Evolutionary conservation across 352 stramenopile genomes (phyloP).

Genomic region (Aphanomyces cochlioides): DNA sequence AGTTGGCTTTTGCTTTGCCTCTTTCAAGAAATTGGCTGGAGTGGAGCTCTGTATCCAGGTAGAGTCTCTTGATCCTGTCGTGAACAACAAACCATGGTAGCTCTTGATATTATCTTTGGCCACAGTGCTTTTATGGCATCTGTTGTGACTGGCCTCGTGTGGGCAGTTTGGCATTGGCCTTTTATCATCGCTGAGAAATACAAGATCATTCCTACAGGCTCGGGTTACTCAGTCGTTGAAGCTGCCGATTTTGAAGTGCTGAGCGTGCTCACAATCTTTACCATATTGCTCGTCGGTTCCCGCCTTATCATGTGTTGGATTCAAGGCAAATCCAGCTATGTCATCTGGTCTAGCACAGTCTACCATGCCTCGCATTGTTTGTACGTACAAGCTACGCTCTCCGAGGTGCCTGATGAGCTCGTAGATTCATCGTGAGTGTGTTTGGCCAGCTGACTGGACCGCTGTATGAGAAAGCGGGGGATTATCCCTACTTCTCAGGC

Average conservation of each 20-base stretch:
- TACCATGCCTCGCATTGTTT: slow-evolving; percentile 85
- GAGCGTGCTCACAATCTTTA: slow-evolving; percentile 78
- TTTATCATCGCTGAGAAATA: slow-evolving; percentile 86
- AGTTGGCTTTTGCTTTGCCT: slow-evolving; percentile 82
- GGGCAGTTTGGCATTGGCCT: slow-evolving; percentile 82
- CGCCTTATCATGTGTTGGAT: slow-evolving; percentile 91
- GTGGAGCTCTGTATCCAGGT: slow-evolving; percentile 84
- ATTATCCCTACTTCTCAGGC: slow-evolving; percentile 85
- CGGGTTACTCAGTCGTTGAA: slow-evolving; percentile 73
- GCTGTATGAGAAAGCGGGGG: slow-evolving; percentile 70
- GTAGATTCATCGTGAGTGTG: slow-evolving; percentile 81
- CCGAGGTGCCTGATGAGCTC: neutral
- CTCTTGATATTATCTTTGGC: slow-evolving; percentile 82
- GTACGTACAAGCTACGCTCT: slow-evolving; percentile 41
- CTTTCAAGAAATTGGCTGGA: slow-evolving; percentile 84
- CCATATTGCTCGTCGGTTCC: slow-evolving; percentile 69
- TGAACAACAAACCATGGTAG: slow-evolving; percentile 33
- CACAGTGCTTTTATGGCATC: slow-evolving; percentile 86
- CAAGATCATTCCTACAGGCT: slow-evolving; percentile 63
- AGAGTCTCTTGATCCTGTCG: slow-evolving; percentile 8
- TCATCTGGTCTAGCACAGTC: slow-evolving; percentile 85
- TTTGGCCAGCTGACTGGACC: slow-evolving; percentile 82
- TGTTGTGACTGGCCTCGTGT: slow-evolving; percentile 75
- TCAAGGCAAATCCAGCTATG: slow-evolving; percentile 82
- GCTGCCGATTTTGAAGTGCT: slow-evolving; percentile 70